Conservation (phyloP, 495 filamentous ascomycete species). For the Zalerion maritima region DNA sequence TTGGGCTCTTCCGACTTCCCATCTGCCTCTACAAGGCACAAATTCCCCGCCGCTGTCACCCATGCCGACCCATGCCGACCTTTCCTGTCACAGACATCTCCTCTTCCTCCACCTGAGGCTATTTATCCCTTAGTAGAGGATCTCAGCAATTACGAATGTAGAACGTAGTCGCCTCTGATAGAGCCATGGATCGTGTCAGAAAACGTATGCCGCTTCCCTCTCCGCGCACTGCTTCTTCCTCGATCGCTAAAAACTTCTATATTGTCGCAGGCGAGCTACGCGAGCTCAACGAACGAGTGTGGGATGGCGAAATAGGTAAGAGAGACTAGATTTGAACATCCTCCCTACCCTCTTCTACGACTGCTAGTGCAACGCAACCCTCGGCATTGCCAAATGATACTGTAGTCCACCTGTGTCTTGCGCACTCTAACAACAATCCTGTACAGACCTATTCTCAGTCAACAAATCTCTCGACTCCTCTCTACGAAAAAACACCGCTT, state of each 20-base stretch:
- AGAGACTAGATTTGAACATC: slow-evolving; percentile 3
- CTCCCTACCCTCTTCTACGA: slow-evolving; percentile 2
- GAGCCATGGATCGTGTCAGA: slow-evolving; percentile 65
- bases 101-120: slow-evolving; percentile 28
- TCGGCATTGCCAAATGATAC: slow-evolving; percentile 8
- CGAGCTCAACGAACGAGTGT: slow-evolving; percentile 70
- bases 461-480: slow-evolving; percentile 80
- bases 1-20: neutral
- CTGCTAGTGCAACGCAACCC: slow-evolving; percentile 8
- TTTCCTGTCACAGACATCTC: slow-evolving; percentile 27
- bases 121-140: slow-evolving; percentile 30
- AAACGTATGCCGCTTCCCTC: slow-evolving; percentile 47
- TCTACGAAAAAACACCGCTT: slow-evolving; percentile 97
- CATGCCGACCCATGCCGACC: slow-evolving; percentile 32
- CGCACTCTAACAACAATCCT: no score
- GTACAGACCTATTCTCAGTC: slow-evolving; percentile 66
- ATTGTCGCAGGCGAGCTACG: slow-evolving; percentile 62
- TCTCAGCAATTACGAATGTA: slow-evolving; percentile 23
- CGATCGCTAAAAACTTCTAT: slow-evolving; percentile 15
- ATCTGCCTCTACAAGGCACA: neutral
- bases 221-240: slow-evolving; percentile 5
- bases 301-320: slow-evolving; percentile 76
- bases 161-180: slow-evolving; percentile 11
- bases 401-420: no score
- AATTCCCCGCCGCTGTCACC: slow-evolving; percentile 13